Percentiles rank a stretch among this genome's conserved stretches.
These are phyloP conservation scores for Penicillium roqueforti DNA, from an alignment of 495 filamentous ascomycete species.

Conservation along the genomic window DNA sequence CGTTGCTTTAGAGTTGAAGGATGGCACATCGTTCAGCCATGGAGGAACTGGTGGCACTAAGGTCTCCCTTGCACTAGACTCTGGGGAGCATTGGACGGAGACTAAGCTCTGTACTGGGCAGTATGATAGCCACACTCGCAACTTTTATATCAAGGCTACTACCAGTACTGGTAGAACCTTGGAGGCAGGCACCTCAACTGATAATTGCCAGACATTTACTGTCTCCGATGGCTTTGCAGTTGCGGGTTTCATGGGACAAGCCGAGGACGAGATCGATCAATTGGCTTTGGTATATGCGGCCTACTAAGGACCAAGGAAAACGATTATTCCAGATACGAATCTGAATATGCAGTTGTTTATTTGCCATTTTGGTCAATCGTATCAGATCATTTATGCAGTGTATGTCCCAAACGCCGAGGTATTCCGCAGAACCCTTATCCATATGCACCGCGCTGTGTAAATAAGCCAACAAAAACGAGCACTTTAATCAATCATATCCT, in stretches of 20 bases:
- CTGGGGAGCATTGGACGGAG: conserved; percentile 45
- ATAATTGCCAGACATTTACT: conserved; percentile 44
- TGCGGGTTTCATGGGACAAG: conserved; percentile 54
- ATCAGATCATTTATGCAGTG: conserved; percentile 3
- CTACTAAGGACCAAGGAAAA: not conserved
- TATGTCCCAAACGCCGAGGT: conserved; percentile 16
- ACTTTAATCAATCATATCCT: conserved; percentile 28
- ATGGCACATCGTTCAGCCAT: conserved; percentile 46
- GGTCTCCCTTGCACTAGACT: conserved; percentile 39
- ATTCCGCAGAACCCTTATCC: conserved; percentile 1
- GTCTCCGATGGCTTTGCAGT: conserved; percentile 54
- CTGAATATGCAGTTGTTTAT: not conserved
- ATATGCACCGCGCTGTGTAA: conserved; percentile 22
- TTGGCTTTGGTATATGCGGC: conserved; percentile 50
- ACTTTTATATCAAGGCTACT: conserved; percentile 54
- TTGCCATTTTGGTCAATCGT: conserved; percentile 4
- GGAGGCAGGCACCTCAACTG: conserved; percentile 44
- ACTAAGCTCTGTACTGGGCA: conserved; percentile 51
- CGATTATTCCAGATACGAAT: not conserved
- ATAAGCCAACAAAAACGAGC: not conserved
- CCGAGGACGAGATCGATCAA: conserved; percentile 56
- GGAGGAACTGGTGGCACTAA: conserved; percentile 52
- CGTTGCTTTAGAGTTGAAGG: conserved; percentile 43
- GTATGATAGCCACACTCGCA: conserved; percentile 45
- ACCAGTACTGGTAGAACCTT: conserved; percentile 51